Conservation (phyloP, 1,139 yeast species). For the Ashbya aceris region DNA sequence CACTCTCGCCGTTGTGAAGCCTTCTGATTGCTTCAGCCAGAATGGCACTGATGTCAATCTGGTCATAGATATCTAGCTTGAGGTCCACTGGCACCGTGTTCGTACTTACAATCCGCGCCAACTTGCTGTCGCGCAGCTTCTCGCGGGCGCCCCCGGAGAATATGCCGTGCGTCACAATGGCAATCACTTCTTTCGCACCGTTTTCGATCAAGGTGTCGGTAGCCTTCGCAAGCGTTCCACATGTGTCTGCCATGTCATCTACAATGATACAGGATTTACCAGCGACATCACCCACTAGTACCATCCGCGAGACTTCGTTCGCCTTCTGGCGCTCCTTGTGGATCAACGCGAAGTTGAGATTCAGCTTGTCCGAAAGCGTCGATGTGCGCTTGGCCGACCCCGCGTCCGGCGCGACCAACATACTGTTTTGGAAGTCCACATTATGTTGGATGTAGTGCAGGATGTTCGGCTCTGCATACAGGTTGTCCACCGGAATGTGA, state of each 20-base stretch:
- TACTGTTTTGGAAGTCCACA: conserved; percentile 48
- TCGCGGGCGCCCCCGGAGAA: conserved; percentile 64
- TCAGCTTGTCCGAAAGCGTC: conserved; percentile 66
- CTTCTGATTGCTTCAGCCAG: conserved; percentile 76
- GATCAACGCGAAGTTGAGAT: conserved; percentile 67
- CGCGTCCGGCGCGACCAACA: conserved; percentile 74
- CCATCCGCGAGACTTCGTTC: conserved; percentile 70
- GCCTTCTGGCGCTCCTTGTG: conserved; percentile 79
- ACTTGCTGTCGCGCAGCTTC: conserved; percentile 49
- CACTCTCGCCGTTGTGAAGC: conserved; percentile 76
- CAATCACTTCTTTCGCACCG: conserved; percentile 66
- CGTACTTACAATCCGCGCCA: conserved; percentile 61
- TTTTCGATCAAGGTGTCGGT: conserved; percentile 46
- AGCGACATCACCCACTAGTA: conserved; percentile 68
- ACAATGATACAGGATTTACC: conserved; percentile 61
- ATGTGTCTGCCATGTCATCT: conserved; percentile 82
- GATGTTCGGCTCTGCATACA: conserved; percentile 73
- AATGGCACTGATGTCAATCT: conserved; percentile 63
- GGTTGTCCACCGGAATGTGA: conserved; percentile 70
- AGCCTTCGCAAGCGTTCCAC: conserved; percentile 74
- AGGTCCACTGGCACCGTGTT: conserved; percentile 66
- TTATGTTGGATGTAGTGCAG: conserved; percentile 56
- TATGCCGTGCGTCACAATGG: conserved; percentile 74
- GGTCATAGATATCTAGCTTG: conserved; percentile 51
- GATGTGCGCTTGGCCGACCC: conserved; percentile 85